phyloP scores from a whole-genome alignment of 345 rosid species.

The Acer saccharum region DNA sequence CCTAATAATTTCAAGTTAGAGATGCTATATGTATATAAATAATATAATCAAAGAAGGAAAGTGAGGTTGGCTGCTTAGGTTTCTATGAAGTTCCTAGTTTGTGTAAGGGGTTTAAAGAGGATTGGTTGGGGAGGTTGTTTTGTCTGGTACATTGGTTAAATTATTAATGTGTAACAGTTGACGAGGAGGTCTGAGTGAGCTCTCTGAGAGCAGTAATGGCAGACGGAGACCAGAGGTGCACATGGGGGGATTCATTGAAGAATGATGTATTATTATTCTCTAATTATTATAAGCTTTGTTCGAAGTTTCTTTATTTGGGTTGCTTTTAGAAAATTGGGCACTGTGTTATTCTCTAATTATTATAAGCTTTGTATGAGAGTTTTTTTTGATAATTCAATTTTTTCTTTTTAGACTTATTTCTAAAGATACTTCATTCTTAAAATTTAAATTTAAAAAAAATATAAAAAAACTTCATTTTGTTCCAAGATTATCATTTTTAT shows the following conservation, averaged over 20 bases:
- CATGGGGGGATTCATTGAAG: conserved; percentile 9
- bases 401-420: no score
- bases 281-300: neutral
- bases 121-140: conserved; percentile 16
- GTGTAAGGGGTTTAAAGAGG: conserved; percentile 32
- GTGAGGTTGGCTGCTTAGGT: conserved; percentile 22
- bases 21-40: neutral
- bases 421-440: no score
- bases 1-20: neutral
- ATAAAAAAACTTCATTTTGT: no score
- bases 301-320: neutral
- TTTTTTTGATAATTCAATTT: no score
- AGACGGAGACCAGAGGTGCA: conserved; percentile 8
- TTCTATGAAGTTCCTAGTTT: conserved; percentile 23
- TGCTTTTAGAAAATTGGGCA: neutral
- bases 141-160: conserved; percentile 14
- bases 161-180: neutral
- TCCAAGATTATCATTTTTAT: no score
- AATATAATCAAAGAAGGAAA: conserved; percentile 18
- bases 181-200: neutral
- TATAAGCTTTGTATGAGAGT: no score
- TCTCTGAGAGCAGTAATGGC: conserved; percentile 1
- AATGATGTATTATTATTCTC: neutral
- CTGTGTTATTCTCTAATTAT: no score
- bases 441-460: no score